Evolutionary conservation across 345 rosid species (phyloP).

Genomic region (Combretum micranthum): DNA sequence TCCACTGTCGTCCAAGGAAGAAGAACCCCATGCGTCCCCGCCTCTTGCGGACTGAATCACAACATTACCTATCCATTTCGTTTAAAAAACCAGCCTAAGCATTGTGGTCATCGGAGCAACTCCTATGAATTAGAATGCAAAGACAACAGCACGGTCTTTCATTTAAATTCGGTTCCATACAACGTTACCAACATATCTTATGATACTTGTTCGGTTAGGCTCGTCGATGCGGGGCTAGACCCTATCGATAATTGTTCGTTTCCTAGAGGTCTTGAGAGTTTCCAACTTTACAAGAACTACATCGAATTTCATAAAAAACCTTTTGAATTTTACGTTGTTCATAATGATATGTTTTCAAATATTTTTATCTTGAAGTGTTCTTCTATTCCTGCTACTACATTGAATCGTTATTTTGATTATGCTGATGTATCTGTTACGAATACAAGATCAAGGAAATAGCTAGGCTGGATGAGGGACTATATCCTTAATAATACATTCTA

Average conservation of each 20-base stretch:
- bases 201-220: constrained; percentile 9
- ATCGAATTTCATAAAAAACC: background rate
- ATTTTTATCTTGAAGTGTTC: background rate
- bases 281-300: too few species aligned
- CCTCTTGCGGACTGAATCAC: constrained; percentile 20
- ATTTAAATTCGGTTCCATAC: too few species aligned
- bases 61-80: constrained; percentile 21
- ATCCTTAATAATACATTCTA: too few species aligned
- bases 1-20: too few species aligned
- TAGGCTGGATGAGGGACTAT: too few species aligned
- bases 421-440: too few species aligned
- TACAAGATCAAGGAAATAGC: too few species aligned
- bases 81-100: constrained; percentile 6
- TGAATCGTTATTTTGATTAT: background rate
- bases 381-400: too few species aligned
- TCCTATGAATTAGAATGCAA: constrained; percentile 13
- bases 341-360: background rate
- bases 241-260: constrained; percentile 8
- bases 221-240: constrained; percentile 10
- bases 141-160: constrained; percentile 12
- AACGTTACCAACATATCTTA: constrained; percentile 13
- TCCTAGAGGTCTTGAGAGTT: too few species aligned
- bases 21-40: too few species aligned
- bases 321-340: background rate
- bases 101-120: constrained; percentile 5